Evolutionary conservation across 129 eudicot genomes (phyloP), one percentile per base, ranked within the genome.

Genomic region (Tanacetum coccineum): DNA sequence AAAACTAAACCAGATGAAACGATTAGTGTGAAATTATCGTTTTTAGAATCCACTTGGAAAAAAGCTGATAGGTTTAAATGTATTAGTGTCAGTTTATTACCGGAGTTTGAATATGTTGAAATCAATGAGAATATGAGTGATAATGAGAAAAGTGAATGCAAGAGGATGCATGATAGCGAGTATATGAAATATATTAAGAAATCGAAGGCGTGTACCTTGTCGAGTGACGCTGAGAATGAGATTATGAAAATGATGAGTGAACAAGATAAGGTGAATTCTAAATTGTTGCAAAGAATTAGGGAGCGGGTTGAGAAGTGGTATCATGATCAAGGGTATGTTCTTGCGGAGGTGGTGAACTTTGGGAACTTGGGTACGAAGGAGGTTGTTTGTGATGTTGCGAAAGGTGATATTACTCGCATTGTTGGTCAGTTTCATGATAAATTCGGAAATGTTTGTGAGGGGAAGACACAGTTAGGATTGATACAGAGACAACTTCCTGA

Each of bases 371-470:
- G 84, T 81, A 86, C 86, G 0, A 79, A 80, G 46, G 92, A 93
- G 59, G 86, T 93, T 55, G 96, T 93, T 42, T 93, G 98, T 73
- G 98, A 88, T 81, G 98, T 93, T 49, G 92, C 79, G 59, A 92
- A 93, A 70, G 98, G 98, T 22, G 98, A 93, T 84, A 83, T 93
- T 58, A 93, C 88, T 0, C 68, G 86, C 66, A 49, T 93, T 74
- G 91, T 74, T 63, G 81, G 89, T 39, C 95, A 86, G 66, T 88
- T 88, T 70, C 91, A 78, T 80, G 98, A 93, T 81, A 88, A 93
- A 72, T 85, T 93, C 73, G 98, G 98, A 36, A 88, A 88, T 79
- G 84, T 82, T 28, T 85, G 88, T 39, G 92, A 93, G 71, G 98
- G 96, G 69, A 88, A 84, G 66, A 93, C 98, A 39, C 84, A 84